These are phyloP conservation scores for Mortierella sp. DNA, from an alignment of 371 early-diverging fungal species.

Conservation along the genomic window DNA sequence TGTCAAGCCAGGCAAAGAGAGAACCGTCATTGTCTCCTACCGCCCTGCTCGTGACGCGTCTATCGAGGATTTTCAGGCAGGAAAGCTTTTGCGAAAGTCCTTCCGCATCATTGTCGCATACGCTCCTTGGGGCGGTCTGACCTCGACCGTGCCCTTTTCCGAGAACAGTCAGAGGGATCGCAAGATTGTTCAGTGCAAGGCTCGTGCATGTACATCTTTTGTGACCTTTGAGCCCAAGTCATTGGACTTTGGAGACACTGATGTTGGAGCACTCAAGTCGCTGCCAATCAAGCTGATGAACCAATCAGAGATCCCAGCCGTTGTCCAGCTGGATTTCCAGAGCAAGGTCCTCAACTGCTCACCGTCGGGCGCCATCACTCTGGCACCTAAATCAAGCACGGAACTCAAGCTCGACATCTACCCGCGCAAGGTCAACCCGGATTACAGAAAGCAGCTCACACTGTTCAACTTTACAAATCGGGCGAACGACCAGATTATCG, in stretches of 20 bases:
- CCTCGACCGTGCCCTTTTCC: slow-evolving; percentile 55
- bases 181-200: slow-evolving; percentile 92
- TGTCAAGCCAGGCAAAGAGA: slow-evolving; percentile 89
- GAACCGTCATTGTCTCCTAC: slow-evolving; percentile 87
- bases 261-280: slow-evolving; percentile 94
- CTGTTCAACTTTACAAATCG: slow-evolving; percentile 92
- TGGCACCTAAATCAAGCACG: slow-evolving; percentile 87
- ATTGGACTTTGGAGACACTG: slow-evolving; percentile 95
- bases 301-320: slow-evolving; percentile 89
- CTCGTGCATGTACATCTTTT: slow-evolving; percentile 94
- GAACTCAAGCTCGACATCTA: slow-evolving; percentile 94
- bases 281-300: slow-evolving; percentile 87
- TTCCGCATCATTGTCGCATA: slow-evolving; percentile 87
- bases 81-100: slow-evolving; percentile 79
- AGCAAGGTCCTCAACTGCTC: slow-evolving; percentile 94
- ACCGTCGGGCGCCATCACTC: slow-evolving; percentile 80
- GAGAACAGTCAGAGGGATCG: slow-evolving; percentile 74
- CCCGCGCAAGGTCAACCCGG: slow-evolving; percentile 98
- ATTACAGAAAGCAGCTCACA: slow-evolving; percentile 96
- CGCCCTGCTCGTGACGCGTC: slow-evolving; percentile 76
- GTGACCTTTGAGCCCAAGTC: slow-evolving; percentile 87
- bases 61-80: slow-evolving; percentile 76
- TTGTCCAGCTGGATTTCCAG: slow-evolving; percentile 87
- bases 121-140: slow-evolving; percentile 58
- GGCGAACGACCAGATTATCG: slow-evolving; percentile 92